phyloP scores from a whole-genome alignment of 768 basidiomycete genomes.

The Sporobolomyces roseus region DNA sequence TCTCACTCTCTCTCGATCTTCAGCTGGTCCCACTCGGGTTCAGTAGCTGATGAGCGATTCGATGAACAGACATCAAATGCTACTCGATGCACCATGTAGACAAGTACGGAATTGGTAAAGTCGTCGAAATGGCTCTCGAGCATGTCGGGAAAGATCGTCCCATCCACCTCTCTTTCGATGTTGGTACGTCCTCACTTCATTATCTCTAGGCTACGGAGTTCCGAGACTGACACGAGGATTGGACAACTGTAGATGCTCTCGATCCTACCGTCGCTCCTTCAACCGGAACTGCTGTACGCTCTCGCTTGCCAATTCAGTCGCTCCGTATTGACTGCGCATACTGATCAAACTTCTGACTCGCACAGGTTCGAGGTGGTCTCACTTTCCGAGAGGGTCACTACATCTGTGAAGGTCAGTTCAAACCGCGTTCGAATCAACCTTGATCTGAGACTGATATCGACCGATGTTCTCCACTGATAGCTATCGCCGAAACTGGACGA shows the following conservation, averaged over 20 bases:
- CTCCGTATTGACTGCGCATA: background rate
- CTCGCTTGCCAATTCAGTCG: background rate
- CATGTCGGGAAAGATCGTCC: conserved; percentile 82
- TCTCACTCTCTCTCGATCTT: background rate
- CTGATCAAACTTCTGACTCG: conserved; percentile 18
- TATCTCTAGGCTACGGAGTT: no score
- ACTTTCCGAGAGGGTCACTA: conserved; percentile 99
- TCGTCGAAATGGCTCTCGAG: conserved; percentile 94
- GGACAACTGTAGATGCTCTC: conserved; percentile 43
- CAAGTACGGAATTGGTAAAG: conserved; percentile 59
- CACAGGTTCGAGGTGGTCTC: conserved; percentile 84
- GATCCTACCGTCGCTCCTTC: conserved; percentile 95
- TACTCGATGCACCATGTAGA: conserved; percentile 84
- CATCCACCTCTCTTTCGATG: conserved; percentile 94
- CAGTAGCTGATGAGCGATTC: background rate
- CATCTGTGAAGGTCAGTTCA: conserved; percentile 68
- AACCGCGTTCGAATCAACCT: background rate
- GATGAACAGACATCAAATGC: conserved; percentile 64
- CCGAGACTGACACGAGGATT: no score
- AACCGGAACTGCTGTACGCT: conserved; percentile 78
- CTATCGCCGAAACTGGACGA: conserved; percentile 83
- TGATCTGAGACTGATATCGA: conserved; percentile 62
- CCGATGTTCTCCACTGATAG: conserved; percentile 50
- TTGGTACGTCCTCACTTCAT: conserved; percentile 48
- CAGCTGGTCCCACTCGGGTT: background rate